Conservation (phyloP, 2,329 filamentous ascomycete genomes). For the Aspergillus cejpii region DNA sequence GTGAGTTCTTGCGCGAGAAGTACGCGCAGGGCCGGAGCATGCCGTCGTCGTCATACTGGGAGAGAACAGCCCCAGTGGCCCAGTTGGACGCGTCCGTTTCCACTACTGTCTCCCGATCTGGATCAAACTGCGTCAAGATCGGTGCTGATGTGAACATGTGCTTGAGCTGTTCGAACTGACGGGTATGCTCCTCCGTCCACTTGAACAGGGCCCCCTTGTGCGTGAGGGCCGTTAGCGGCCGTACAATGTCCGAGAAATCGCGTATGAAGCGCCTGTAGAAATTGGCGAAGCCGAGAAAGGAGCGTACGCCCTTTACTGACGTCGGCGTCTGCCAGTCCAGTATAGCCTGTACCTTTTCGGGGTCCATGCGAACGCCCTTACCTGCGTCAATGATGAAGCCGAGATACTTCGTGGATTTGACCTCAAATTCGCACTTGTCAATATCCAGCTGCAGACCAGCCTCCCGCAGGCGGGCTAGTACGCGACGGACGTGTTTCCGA, state of each 20-base stretch:
- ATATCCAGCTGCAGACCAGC: slow-evolving; percentile 1
- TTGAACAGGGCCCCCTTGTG: neutral
- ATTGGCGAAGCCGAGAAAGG: slow-evolving; percentile 21
- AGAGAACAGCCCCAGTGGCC: neutral
- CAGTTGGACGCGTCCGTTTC: slow-evolving; percentile 1
- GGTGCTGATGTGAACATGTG: neutral
- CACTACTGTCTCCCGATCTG: neutral
- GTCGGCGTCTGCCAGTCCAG: slow-evolving; percentile 7
- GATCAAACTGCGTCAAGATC: slow-evolving; percentile 1
- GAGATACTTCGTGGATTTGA: slow-evolving; percentile 13
- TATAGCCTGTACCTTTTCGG: slow-evolving; percentile 14
- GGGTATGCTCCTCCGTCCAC: neutral
- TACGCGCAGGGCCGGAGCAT: neutral
- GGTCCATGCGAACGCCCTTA: slow-evolving; percentile 13
- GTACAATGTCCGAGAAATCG: slow-evolving; percentile 11
- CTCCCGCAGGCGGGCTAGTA: neutral
- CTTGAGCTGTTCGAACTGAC: neutral
- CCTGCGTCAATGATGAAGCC: slow-evolving; percentile 10
- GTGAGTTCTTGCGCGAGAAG: slow-evolving; percentile 1
- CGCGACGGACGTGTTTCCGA: too few relatives aligned
- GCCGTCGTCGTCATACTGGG: neutral
- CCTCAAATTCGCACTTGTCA: slow-evolving; percentile 15
- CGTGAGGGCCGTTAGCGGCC: neutral
- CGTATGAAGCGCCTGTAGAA: slow-evolving; percentile 24
- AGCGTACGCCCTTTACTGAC: slow-evolving; percentile 13